Conservation (phyloP, 441 rosid species). For the Aleurites moluccanus region DNA sequence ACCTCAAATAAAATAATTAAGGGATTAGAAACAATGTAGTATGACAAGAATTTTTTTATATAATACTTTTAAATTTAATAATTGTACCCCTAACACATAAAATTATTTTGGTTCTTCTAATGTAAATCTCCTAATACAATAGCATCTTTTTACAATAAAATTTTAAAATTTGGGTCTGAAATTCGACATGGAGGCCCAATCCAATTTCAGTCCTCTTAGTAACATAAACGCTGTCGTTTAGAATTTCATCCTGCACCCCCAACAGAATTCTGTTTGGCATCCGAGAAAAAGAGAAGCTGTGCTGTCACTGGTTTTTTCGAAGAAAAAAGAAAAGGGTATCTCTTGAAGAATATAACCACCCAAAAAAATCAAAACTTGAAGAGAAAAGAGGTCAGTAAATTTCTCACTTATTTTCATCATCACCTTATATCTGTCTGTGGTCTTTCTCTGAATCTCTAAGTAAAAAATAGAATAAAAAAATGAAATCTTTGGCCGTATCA, state of each 20-base stretch:
- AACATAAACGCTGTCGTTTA: constrained; percentile 8
- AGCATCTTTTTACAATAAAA: too few species aligned
- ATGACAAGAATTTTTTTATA: too few species aligned
- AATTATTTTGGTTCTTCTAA: too few species aligned
- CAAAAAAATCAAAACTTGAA: not conserved
- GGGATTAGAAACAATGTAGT: too few species aligned
- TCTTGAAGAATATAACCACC: not conserved
- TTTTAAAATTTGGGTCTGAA: too few species aligned
- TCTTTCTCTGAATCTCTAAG: not conserved
- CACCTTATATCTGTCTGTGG: not conserved
- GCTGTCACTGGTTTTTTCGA: not conserved
- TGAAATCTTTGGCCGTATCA: not conserved
- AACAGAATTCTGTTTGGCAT: constrained; percentile 2
- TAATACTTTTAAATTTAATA: too few species aligned
- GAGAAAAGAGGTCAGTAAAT: constrained; percentile 11
- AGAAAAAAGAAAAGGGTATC: not conserved
- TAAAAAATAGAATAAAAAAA: not conserved
- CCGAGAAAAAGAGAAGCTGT: not conserved
- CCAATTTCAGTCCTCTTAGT: not conserved
- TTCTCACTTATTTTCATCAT: not conserved
- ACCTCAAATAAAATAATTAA: too few species aligned
- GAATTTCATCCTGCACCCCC: not conserved
- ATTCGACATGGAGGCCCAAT: not conserved
- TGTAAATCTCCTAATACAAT: too few species aligned
- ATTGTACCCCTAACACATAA: too few species aligned